A percentile compares a stretch with the other conserved stretches of the same genome.
Evolutionary conservation across 495 filamentous ascomycete species (phyloP).

Genomic region (Cudoniella acicularis): DNA sequence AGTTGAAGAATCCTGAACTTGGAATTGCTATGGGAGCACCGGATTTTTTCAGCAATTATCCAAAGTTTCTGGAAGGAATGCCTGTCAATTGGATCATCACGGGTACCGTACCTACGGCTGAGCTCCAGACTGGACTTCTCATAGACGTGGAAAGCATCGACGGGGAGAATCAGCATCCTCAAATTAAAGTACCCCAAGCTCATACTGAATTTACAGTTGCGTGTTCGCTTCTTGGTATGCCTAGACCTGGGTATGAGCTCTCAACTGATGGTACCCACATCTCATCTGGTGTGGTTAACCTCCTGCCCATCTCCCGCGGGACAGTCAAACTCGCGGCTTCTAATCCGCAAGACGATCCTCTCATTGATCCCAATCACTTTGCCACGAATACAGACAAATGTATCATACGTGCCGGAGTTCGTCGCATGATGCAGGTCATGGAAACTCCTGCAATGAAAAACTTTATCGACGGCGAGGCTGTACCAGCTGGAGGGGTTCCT

Average conservation of each 20-base stretch:
- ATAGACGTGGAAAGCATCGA: no score
- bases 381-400: background rate
- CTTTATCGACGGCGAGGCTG: conserved; percentile 38
- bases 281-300: no score
- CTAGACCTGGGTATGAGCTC: no score
- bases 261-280: no score
- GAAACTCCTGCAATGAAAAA: conserved; percentile 37
- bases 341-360: no score
- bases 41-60: background rate
- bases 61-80: background rate
- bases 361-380: background rate
- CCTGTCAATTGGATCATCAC: background rate
- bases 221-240: no score
- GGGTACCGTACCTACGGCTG: background rate
- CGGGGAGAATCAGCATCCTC: no score
- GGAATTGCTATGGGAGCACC: background rate
- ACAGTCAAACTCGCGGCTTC: no score
- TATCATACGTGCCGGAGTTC: background rate
- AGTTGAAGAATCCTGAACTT: background rate
- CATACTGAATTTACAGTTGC: no score
- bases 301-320: no score
- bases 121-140: no score
- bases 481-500: conserved; percentile 44
- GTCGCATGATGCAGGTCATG: background rate
- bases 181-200: no score